Base-by-base conservation (phyloP, 306 rosid genomes). In the barrel medic (Medicago truncatula) region DNA sequence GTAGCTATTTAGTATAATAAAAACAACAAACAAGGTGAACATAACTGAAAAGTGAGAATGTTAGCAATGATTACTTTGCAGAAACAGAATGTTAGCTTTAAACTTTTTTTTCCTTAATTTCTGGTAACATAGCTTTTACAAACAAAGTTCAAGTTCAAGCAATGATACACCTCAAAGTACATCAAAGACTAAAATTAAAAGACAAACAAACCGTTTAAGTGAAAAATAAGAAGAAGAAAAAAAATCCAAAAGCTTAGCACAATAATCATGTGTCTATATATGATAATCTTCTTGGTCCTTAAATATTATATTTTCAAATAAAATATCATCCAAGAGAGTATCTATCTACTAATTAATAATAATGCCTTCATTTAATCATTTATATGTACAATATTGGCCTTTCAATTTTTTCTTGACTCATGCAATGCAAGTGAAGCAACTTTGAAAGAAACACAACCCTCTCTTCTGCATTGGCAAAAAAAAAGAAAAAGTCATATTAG, bases 371-470 rank as follows among this genome's bases (percentile, higher is more conserved):
- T 73, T 47, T 23, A 12, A 28, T 46, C 77, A 75, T 54, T 25
- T 75, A 11, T 83, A 76, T 86, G 40, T 83, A 86, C 89, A 83
- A 34, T 34, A 34, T 16, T 77, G 65, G 59, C 78, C 53, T 75
- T 76, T 80, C 71, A 73, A 49, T 18, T 50, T n/a, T 88, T 76
- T 56, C 11, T 31, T 50, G 59, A 62, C 70, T 78, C 89, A 90
- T 8, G 83, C 87, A 84, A 84, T 81, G 84, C 98, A 93, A 13
- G 89, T 68, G 41, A 90, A 85, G 78, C 98, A 93, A 87, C 91
- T 88, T 39, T 85, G 73, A 57, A 93, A 79, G 84, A 89, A 84
- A 18, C 96, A 67, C 78, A 93, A 31, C 16, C 93, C 93, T 76
- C 89, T 87, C 86, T 88, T 93, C 98, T 93, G 96, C 87, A 79